Evolutionary conservation across 2,329 filamentous ascomycete genomes (phyloP), one percentile per base, ranked within the genome.

Genomic region (Dendryphion nanum): DNA sequence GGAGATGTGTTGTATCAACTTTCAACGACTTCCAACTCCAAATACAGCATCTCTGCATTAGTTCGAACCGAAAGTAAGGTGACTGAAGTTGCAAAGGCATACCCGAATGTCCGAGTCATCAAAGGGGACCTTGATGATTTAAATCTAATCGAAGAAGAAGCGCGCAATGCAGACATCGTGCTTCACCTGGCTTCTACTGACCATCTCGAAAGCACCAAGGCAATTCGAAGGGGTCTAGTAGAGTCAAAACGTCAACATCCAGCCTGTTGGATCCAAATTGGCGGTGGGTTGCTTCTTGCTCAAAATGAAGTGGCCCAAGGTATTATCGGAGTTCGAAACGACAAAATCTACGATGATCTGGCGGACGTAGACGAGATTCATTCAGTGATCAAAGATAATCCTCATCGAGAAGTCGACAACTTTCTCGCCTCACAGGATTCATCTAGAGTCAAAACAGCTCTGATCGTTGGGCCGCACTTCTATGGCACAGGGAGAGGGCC

Each of bases 401-500:
- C 31, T 6, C 12, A 48, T 21, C 47, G 50, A 12, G 37, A 38
- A 1, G 50, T 53, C 2, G 50, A 53, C 10, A 50, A 51, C 17
- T 33, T 44, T 2, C 37, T 53, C 5, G 20, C 47, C 13, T 40
- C 38, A 2, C 45, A 48, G 29, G 13, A 36, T 4, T 24, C 45
- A 4, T 37, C 37, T 6, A 37, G 33, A 10, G 33, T 45, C 14
- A 48, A 45, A 21, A 53, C 52, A 3, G 55, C 55, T 5, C 72
- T 85, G 18, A 69, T 85, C 1, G 81, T 77, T 45, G 79, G 81
- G 4, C 78, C 80, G 0, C 76, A 74, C 1, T 83, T 85, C 41
- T 85, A 83, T 47, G 79, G 59, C 4, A 34, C 50, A 2, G 80
- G 78, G 4, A 69, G 78, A 30, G 79, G 82, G 6, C 67, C 75